Evolutionary conservation across 306 rosid genomes (phyloP).

Genomic region (Delonix regia): DNA sequence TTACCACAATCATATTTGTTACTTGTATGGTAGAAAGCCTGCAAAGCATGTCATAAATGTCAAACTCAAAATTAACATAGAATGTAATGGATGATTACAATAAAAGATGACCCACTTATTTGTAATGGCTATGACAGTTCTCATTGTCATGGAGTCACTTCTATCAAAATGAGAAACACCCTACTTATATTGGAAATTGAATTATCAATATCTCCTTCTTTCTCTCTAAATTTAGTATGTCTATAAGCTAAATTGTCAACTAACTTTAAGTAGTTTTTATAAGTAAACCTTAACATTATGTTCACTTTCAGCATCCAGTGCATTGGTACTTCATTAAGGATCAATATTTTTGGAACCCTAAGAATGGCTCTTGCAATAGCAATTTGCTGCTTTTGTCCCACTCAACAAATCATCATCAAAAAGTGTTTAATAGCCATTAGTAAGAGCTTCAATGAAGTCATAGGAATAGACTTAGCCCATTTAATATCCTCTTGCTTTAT

Average conservation of each 20-base stretch:
- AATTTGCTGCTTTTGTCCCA: slow-evolving; percentile 97
- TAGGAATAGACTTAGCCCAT: slow-evolving; percentile 96
- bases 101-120: slow-evolving; percentile 62
- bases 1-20: slow-evolving; percentile 88
- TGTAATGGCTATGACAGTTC: slow-evolving; percentile 87
- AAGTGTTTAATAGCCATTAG: slow-evolving; percentile 81
- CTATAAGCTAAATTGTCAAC: neutral
- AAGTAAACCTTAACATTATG: slow-evolving; percentile 80
- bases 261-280: slow-evolving; percentile 3
- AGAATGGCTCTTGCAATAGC: slow-evolving; percentile 96
- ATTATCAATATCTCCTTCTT: slow-evolving; percentile 30
- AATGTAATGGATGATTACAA: slow-evolving; percentile 12
- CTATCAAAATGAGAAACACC: slow-evolving; percentile 86
- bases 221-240: neutral
- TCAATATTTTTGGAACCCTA: slow-evolving; percentile 90
- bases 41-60: slow-evolving; percentile 32
- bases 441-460: slow-evolving; percentile 79
- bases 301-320: slow-evolving; percentile 96
- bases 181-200: slow-evolving; percentile 45
- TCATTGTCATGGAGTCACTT: slow-evolving; percentile 63
- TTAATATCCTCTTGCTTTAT: slow-evolving; percentile 72
- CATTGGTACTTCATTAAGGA: slow-evolving; percentile 99
- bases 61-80: slow-evolving; percentile 18
- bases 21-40: slow-evolving; percentile 99
- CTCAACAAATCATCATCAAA: slow-evolving; percentile 94